Conservation (phyloP, 768 basidiomycete species). For the Kwoniella heveanensis region DNA sequence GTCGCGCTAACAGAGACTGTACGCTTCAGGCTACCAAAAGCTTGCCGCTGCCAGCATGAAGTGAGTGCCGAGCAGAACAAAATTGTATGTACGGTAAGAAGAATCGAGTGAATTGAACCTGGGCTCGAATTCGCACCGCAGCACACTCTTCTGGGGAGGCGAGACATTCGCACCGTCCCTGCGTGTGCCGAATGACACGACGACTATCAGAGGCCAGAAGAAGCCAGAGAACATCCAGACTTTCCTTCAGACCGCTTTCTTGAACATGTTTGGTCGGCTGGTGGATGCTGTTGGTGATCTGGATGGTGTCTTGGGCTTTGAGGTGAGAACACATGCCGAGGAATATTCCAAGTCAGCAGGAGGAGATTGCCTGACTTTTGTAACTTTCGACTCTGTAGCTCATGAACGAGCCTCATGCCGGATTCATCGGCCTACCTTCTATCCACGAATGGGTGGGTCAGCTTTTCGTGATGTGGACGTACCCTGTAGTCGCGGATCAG, state of each 20-base stretch:
- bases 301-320: constrained; percentile 82
- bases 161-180: constrained; percentile 81
- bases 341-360: background rate
- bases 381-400: constrained; percentile 68
- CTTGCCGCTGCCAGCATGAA: constrained; percentile 91
- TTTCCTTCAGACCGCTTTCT: constrained; percentile 78
- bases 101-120: background rate
- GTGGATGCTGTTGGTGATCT: constrained; percentile 70
- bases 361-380: background rate
- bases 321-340: constrained; percentile 61
- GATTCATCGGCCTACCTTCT: constrained; percentile 80
- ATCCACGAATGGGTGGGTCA: constrained; percentile 67
- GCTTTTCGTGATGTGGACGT: background rate
- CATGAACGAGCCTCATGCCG: constrained; percentile 93
- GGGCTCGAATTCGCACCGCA: constrained; percentile 50
- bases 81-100: too few relatives aligned
- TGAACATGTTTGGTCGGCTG: constrained; percentile 73
- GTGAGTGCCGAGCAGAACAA: constrained; percentile 17
- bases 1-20: too few relatives aligned
- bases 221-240: constrained; percentile 68
- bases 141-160: constrained; percentile 92
- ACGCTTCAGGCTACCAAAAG: constrained; percentile 83
- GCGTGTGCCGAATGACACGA: constrained; percentile 50
- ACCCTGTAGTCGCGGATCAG: background rate
- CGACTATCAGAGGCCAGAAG: constrained; percentile 58